Base-by-base conservation (phyloP, 2,329 filamentous ascomycete genomes). In the Trichothecium sympodiale region DNA sequence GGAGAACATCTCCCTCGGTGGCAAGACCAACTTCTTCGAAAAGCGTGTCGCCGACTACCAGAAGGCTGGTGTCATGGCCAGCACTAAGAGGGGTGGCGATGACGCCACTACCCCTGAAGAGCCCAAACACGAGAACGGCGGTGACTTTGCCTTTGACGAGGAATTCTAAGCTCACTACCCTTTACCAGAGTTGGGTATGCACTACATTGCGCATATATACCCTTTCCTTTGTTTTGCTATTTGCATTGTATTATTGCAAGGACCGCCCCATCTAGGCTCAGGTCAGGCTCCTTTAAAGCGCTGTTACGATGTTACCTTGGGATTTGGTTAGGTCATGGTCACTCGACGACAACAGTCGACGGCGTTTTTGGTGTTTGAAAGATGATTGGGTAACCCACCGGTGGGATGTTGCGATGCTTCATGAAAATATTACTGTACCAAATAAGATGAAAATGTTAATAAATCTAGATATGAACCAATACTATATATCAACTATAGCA, bases 11-110 rank as follows among this genome's bases (percentile, higher is more conserved):
- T 96, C 91, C 16, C 76, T 98, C 9, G 85, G 87, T 35, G 91
- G 91, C 64, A 98, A 98, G 83, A 98, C 91, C 60, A 98, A 98
- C 79, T 98, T 98, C 77, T 98, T 98, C 61, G 91, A 98, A 82
- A 98, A 98, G 83, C 86, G 91, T 51, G 91, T 98, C 39, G 91
- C 82, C 60, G 91, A 98, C 56, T 98, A 98, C 77, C 91, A 98
- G 68, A 98, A 98, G 76, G 88, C 91, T 27, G 91, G 91, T 70
- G 89, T 98, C 61, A 94, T 98, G 86, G 81, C 81, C 54, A 88
- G 83, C 67, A 83, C 80, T 50, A 83, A 83, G 66, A 87, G 87
- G 69, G 59, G 57, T 5, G 49, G 54, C 15, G 46, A 59, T 2
- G 45, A 51, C 6, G 64, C 76, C 39, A 57, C 66, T 43, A 65